A percentile compares a stretch with the other conserved stretches of the same genome.
Evolutionary conservation across 371 early-diverging fungal genomes (phyloP).

Genomic region (Gilbertella persicaria): DNA sequence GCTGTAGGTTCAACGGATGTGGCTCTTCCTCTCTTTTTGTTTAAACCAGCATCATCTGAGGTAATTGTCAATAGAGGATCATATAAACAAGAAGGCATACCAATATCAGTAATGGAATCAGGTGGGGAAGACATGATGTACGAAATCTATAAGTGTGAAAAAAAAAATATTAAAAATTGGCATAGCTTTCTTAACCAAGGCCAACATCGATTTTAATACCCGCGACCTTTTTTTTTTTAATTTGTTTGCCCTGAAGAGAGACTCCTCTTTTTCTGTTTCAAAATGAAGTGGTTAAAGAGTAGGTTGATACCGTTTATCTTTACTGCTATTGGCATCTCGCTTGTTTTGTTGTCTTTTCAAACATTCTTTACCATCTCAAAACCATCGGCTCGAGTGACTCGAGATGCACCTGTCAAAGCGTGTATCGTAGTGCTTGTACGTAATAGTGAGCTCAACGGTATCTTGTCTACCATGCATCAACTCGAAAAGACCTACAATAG

Average conservation of each 20-base stretch:
- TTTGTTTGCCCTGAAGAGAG: too few relatives aligned
- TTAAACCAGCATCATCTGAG: constrained; percentile 37
- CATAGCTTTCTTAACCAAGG: too few relatives aligned
- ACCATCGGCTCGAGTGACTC: neutral
- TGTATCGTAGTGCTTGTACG: constrained; percentile 69
- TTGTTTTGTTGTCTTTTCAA: constrained; percentile 13
- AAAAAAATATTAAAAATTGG: too few relatives aligned
- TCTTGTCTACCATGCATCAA: constrained; percentile 70
- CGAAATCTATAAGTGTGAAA: too few relatives aligned
- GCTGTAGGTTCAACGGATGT: constrained; percentile 43
- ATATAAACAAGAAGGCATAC: neutral
- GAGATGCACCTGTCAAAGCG: constrained; percentile 33
- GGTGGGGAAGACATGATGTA: constrained; percentile 24
- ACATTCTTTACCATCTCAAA: constrained; percentile 11
- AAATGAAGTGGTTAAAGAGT: constrained; percentile 12
- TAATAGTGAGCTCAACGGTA: constrained; percentile 77
- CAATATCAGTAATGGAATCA: constrained; percentile 21
- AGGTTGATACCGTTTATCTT: constrained; percentile 11
- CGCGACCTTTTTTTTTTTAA: constrained; percentile 4
- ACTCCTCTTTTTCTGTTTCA: neutral
- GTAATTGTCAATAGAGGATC: neutral
- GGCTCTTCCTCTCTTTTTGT: constrained; percentile 48
- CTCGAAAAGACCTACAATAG: constrained; percentile 87
- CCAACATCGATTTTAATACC: too few relatives aligned
- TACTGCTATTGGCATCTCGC: constrained; percentile 7